Conservation (phyloP, 805 yeast species). For the Tetrapisispora namnaoensis region DNA sequence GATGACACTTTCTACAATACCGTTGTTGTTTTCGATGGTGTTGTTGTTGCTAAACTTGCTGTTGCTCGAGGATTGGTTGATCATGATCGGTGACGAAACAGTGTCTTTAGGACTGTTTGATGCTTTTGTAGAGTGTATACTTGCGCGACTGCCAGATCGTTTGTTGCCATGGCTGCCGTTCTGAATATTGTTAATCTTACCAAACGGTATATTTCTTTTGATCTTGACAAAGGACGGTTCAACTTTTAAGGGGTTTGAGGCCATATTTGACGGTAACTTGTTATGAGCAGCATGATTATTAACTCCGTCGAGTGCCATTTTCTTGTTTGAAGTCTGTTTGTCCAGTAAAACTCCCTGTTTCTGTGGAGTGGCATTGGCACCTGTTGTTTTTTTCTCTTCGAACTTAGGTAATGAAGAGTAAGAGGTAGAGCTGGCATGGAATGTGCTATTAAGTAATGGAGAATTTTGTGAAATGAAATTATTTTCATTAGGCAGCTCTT, state of each 20-base stretch:
- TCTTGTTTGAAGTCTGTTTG: not conserved
- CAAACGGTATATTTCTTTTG: slow-evolving; percentile 37
- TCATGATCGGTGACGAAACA: not conserved
- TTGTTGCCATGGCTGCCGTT: not conserved
- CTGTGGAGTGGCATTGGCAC: not conserved
- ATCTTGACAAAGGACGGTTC: slow-evolving; percentile 58
- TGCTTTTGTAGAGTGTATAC: not conserved
- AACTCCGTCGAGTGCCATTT: slow-evolving; percentile 1
- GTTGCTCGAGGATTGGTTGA: not conserved
- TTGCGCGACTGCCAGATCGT: not conserved
- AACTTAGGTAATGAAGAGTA: slow-evolving; percentile 1
- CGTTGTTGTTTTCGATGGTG: slow-evolving; percentile 12
- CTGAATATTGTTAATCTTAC: not conserved
- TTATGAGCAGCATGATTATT: not conserved
- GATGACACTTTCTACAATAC: slow-evolving; percentile 74
- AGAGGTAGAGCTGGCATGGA: not conserved
- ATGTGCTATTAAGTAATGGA: not conserved
- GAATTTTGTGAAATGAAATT: slow-evolving; percentile 1
- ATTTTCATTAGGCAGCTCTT: slow-evolving; percentile 1
- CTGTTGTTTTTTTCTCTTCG: not conserved
- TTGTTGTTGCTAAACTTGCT: slow-evolving; percentile 6
- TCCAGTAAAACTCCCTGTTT: not conserved
- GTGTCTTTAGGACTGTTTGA: not conserved
- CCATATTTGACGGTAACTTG: slow-evolving; percentile 40
- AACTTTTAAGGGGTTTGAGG: slow-evolving; percentile 60